A percentile compares a stretch with the other conserved stretches of the same genome.
These are phyloP conservation scores for Nicotiana attenuata DNA, from an alignment of 257 asterid genomes.

Conservation along the genomic window DNA sequence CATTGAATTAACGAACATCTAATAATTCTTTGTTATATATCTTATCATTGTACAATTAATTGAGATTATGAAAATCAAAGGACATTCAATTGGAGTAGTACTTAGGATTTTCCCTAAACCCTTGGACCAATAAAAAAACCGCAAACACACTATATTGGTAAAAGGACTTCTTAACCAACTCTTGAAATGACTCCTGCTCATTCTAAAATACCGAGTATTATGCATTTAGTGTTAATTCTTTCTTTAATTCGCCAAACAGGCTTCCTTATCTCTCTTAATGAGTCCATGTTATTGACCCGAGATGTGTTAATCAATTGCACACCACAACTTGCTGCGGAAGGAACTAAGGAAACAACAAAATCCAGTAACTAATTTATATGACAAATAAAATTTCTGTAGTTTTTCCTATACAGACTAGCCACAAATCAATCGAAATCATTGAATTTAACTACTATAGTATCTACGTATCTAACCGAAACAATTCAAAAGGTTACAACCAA, in stretches of 20 bases:
- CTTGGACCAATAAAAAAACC: neutral
- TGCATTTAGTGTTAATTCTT: too few species aligned
- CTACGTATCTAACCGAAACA: neutral
- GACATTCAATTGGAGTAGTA: too few species aligned
- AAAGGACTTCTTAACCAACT: neutral
- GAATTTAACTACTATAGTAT: neutral
- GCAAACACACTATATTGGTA: neutral
- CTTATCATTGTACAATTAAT: neutral
- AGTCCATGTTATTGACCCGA: neutral
- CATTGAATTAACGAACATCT: neutral
- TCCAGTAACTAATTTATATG: neutral
- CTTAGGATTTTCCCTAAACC: neutral
- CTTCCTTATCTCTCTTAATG: too few species aligned
- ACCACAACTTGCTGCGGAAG: neutral
- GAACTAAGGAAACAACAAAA: too few species aligned
- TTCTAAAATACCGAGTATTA: too few species aligned
- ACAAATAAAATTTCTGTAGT: neutral
- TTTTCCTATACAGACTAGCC: neutral
- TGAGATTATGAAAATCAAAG: neutral
- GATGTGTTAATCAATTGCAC: neutral
- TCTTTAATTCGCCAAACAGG: too few species aligned
- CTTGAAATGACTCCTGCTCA: neutral
- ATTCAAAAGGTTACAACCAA: neutral
- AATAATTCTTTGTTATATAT: neutral
- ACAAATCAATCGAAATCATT: neutral